A percentile compares a stretch with the other conserved stretches of the same genome.
These are phyloP conservation scores for Gossypium sturtianum DNA, from an alignment of 345 rosid species.

Conservation along the genomic window DNA sequence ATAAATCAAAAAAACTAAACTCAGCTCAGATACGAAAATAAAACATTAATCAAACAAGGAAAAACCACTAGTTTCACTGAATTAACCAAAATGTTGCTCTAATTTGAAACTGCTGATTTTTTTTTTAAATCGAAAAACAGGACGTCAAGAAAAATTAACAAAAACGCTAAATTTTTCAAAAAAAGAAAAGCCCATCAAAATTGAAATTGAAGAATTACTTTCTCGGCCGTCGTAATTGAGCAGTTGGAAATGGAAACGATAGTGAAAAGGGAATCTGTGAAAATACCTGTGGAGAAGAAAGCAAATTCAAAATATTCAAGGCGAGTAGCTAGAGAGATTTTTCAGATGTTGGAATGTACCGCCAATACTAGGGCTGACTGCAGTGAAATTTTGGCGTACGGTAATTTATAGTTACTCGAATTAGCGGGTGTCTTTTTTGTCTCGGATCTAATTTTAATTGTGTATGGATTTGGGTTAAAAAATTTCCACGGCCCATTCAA, in stretches of 20 bases:
- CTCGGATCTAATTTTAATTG: background rate
- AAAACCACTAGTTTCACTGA: background rate
- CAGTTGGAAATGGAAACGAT: background rate
- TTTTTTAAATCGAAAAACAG: background rate
- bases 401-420: too few relatives aligned
- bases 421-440: background rate
- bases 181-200: background rate
- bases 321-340: background rate
- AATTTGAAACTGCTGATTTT: background rate
- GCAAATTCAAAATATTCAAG: background rate
- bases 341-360: background rate
- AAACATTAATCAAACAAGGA: background rate
- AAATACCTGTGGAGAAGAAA: background rate
- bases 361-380: background rate
- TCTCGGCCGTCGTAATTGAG: background rate
- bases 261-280: background rate
- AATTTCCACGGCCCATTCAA: too few relatives aligned
- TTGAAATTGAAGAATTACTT: background rate
- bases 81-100: background rate
- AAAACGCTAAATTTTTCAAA: background rate
- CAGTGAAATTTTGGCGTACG: background rate
- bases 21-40: background rate
- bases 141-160: background rate
- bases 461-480: background rate
- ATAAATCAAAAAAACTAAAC: background rate